phyloP scores from a whole-genome alignment of 768 basidiomycete genomes.

The Russula sp. region DNA sequence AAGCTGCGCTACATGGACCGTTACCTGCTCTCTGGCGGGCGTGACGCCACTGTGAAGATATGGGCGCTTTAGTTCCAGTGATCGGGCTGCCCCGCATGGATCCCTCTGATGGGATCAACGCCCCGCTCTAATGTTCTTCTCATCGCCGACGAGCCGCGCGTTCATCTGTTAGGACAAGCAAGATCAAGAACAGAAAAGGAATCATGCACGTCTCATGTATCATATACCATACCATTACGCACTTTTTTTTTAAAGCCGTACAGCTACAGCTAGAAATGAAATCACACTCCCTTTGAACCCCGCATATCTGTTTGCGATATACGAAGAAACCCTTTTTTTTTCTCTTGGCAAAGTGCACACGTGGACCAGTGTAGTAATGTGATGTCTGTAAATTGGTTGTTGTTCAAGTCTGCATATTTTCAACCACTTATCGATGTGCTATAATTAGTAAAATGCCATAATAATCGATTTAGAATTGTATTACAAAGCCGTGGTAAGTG shows the following conservation, averaged over 20 bases:
- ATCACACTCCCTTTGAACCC: not conserved
- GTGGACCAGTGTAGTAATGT: no score
- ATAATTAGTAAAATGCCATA: no score
- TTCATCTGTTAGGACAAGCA: not conserved
- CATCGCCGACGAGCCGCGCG: not conserved
- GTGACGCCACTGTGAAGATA: slow-evolving; percentile 81
- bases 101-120: not conserved
- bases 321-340: no score
- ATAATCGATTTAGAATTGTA: no score
- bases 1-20: slow-evolving; percentile 92
- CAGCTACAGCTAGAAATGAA: not conserved
- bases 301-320: not conserved
- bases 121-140: not conserved
- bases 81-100: not conserved
- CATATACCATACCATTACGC: not conserved
- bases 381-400: no score
- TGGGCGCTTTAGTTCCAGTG: slow-evolving; percentile 66
- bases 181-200: not conserved
- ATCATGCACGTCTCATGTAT: slow-evolving; percentile 2
- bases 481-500: no score
- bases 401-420: no score
- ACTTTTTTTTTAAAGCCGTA: not conserved
- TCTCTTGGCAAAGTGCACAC: no score
- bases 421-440: no score
- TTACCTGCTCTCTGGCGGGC: slow-evolving; percentile 85